Evolutionary conservation across 2,329 filamentous ascomycete species (phyloP).

Genomic region (Colletotrichum somersetense): DNA sequence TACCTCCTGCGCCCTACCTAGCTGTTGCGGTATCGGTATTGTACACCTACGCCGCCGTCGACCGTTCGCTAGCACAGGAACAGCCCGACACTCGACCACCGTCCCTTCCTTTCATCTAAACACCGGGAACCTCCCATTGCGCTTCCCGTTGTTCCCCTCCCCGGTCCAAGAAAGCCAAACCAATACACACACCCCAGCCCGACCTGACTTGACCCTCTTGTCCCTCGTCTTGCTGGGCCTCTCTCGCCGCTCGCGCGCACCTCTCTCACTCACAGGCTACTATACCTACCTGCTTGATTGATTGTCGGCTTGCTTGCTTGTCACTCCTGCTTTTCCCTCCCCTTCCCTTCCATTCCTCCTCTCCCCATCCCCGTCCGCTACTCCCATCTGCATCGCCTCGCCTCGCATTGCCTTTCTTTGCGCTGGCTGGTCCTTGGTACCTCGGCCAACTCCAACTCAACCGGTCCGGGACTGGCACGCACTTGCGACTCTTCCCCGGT

Average conservation of each 20-base stretch:
- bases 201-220: slow-evolving; percentile 1
- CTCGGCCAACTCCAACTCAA: slow-evolving; percentile 1
- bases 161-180: not conserved
- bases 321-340: slow-evolving; percentile 15
- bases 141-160: slow-evolving; percentile 5
- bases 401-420: slow-evolving; percentile 1
- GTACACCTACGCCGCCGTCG: slow-evolving; percentile 17
- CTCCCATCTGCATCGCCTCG: slow-evolving; percentile 22
- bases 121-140: slow-evolving; percentile 31
- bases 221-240: slow-evolving; percentile 33
- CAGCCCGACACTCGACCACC: slow-evolving; percentile 14
- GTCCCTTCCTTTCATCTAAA: slow-evolving; percentile 41
- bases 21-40: not conserved
- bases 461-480: slow-evolving; percentile 26
- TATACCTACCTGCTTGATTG: slow-evolving; percentile 21
- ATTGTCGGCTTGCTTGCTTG: slow-evolving; percentile 28
- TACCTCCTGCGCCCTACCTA: slow-evolving; percentile 16
- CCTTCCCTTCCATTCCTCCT: not conserved
- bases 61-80: slow-evolving; percentile 7
- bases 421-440: not conserved
- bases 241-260: not conserved
- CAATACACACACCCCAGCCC: slow-evolving; percentile 7
- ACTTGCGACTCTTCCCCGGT: slow-evolving; percentile 38
- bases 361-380: slow-evolving; percentile 31
- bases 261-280: slow-evolving; percentile 26